Conservation (phyloP, 768 basidiomycete genomes). For the Chiua virens region DNA sequence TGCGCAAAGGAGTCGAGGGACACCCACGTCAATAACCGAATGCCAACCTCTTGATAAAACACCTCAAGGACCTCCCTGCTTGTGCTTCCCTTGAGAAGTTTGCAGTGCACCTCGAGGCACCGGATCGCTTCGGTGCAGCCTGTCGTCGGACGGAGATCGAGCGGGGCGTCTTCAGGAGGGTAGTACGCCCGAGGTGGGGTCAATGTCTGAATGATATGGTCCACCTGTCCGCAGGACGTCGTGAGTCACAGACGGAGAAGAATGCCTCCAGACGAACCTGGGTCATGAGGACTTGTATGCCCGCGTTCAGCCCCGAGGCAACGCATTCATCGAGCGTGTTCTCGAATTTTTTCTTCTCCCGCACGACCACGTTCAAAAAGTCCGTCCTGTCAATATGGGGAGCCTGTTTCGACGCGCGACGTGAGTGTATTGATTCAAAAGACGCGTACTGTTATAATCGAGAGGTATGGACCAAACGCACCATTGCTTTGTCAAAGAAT, state of each 20-base stretch:
- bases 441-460: background rate
- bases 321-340: conserved; percentile 90
- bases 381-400: conserved; percentile 91
- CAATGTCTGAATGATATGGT: conserved; percentile 83
- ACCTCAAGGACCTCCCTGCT: conserved; percentile 96
- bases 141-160: conserved; percentile 83
- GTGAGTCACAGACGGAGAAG: background rate
- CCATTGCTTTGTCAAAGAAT: conserved; percentile 96
- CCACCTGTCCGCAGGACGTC: conserved; percentile 55
- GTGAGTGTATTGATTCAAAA: background rate
- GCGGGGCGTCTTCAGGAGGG: conserved; percentile 72
- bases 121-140: conserved; percentile 89
- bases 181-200: conserved; percentile 90
- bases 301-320: conserved; percentile 90
- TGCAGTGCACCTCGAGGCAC: conserved; percentile 89
- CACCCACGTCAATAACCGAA: conserved; percentile 78
- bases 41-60: conserved; percentile 96
- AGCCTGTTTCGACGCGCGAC: conserved; percentile 44
- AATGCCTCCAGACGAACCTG: conserved; percentile 50
- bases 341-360: conserved; percentile 97
- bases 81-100: conserved; percentile 87
- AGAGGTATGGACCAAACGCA: conserved; percentile 35
- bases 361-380: conserved; percentile 87
- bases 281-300: conserved; percentile 93
- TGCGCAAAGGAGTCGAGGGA: background rate